Evolutionary conservation across 2,329 filamentous ascomycete species (phyloP), one percentile per base, ranked within the genome.

Genomic region (Sporothrix brunneoviolacea): DNA sequence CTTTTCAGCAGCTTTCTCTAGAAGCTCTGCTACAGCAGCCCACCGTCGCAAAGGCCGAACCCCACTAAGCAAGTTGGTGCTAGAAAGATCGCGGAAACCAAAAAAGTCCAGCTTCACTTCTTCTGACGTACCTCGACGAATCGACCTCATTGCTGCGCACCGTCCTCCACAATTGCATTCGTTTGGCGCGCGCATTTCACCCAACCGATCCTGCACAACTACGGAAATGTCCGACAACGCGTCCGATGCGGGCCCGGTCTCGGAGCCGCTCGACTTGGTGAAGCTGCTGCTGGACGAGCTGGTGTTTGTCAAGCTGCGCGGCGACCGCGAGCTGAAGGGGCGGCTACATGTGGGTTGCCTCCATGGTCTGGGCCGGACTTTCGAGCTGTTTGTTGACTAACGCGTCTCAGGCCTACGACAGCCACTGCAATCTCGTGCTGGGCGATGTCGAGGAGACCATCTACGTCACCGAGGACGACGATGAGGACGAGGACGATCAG

Each of bases 391-490:
- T 48, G 24, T 57, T 56, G 27, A 39, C 36, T 15, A n/a, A n/a
- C 8, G 18, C 37, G 15, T 4, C 8, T 10, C 47, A 98, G 93
- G 93, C 93, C 50, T 98, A 98, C 67, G 93, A 98, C 66, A 95
- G 89, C 63, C 93, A 98, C 69, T 98, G 94, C 78, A 98, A 98
- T 64, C 71, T 98, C 39, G 89, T 98, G 6, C 77, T 98, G 6
- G 91, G 93, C 49, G 93, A 98, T 58, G 93, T 97, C 4, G 90
- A 96, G 65, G 93, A 98, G 75, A 97, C 91, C 7, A 90, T 98
- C 59, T 98, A 95, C 65, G 77, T 91, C 30, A 84, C 95, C 4
- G 91, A 95, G 53, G 91, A 95, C 13, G 88, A 94, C 36, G 81
- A 85, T 15, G 86, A 89, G 19, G 83, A 86, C 52, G 84, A 91